Conservation (phyloP, 2,329 filamentous ascomycete species). For the Xylaria sp. region DNA sequence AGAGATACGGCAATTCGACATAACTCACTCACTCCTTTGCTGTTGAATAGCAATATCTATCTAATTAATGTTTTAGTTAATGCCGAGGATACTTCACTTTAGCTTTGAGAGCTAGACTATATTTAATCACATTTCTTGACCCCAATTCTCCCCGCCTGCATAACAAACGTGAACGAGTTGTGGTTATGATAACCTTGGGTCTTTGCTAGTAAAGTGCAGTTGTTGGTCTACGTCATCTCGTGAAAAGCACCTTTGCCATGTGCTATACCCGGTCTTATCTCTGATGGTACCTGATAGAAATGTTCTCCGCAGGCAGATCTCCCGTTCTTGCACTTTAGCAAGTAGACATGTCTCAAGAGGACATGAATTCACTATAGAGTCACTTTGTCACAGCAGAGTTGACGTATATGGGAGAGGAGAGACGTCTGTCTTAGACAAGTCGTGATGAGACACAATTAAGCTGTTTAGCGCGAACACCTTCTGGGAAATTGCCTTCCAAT, state of each 20-base stretch:
- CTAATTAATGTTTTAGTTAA: conserved; percentile 13
- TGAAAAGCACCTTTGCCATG: background rate
- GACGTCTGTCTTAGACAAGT: conserved; percentile 1
- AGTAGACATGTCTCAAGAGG: background rate
- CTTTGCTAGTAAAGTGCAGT: background rate
- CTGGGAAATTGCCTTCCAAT: conserved; percentile 11
- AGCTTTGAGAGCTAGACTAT: background rate
- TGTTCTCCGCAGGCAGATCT: background rate
- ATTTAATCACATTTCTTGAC: background rate
- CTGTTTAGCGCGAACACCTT: background rate
- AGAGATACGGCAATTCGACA: background rate
- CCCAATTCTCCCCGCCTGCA: background rate
- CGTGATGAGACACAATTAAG: conserved; percentile 4
- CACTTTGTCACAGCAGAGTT: background rate
- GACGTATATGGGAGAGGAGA: background rate
- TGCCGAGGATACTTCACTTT: background rate
- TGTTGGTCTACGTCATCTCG: background rate
- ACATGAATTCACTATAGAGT: background rate
- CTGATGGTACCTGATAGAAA: background rate
- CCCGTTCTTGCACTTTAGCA: background rate
- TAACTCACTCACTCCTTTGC: background rate
- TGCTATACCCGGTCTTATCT: background rate
- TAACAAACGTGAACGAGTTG: background rate
- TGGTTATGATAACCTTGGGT: background rate
- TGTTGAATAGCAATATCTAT: background rate